A percentile compares a stretch with the other conserved stretches of the same genome.
phyloP scores from a whole-genome alignment of 306 rosid genomes.

The Citrullus amarus region DNA sequence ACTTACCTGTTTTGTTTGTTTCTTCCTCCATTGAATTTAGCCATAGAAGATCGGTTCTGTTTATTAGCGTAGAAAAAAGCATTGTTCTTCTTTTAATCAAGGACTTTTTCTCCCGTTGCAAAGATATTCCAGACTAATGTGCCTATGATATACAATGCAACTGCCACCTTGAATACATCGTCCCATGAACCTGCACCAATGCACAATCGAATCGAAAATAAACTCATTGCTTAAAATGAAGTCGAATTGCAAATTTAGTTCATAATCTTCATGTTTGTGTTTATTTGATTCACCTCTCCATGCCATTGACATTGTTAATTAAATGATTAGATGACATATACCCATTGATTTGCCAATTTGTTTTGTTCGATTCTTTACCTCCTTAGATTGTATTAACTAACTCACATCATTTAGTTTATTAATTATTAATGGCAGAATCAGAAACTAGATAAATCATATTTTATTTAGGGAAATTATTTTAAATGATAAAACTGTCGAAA shows the following conservation, averaged over 20 bases:
- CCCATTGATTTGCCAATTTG: too few relatives aligned
- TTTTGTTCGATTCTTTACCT: too few relatives aligned
- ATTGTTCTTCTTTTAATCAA: slow-evolving; percentile 26
- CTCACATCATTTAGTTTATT: too few relatives aligned
- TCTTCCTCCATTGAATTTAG: neutral
- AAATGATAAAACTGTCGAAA: too few relatives aligned
- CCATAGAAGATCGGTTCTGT: neutral
- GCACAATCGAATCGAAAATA: neutral
- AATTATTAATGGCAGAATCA: too few relatives aligned
- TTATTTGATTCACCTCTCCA: neutral
- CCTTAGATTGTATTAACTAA: too few relatives aligned
- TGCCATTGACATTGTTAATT: neutral
- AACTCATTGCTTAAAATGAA: neutral
- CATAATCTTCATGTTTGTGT: neutral
- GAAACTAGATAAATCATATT: too few relatives aligned
- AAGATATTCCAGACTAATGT: slow-evolving; percentile 76
- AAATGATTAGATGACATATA: neutral
- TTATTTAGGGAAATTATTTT: too few relatives aligned
- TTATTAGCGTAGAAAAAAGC: neutral
- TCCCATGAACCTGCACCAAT: slow-evolving; percentile 75
- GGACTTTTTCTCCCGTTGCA: slow-evolving; percentile 76
- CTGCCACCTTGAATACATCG: slow-evolving; percentile 87
- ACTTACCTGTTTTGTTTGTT: neutral
- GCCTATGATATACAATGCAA: slow-evolving; percentile 61
- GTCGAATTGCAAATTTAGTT: neutral